Evolutionary conservation across 192 early-diverging fungal species (phyloP).

Genomic region (Backusella morwellensis): DNA sequence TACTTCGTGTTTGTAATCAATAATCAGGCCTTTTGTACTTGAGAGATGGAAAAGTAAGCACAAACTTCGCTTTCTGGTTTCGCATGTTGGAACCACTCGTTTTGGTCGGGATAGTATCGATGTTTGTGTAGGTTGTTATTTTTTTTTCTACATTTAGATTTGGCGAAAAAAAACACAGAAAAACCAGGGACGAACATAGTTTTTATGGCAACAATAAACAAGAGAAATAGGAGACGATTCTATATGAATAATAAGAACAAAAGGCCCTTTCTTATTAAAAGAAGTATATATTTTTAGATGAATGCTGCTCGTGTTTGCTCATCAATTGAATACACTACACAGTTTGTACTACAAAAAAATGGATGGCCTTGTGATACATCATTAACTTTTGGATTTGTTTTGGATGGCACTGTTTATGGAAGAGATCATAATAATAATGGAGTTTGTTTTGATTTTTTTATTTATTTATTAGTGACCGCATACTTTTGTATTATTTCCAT

Average conservation of each 20-base stretch:
- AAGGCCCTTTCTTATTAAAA: not conserved
- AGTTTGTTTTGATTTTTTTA: not conserved
- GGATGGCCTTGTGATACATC: not conserved
- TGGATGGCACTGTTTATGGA: constrained; percentile 5
- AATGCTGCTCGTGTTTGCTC: not conserved
- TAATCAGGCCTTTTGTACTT: not conserved
- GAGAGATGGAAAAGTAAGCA: not conserved
- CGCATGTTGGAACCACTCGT: not conserved
- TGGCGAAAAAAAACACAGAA: not conserved
- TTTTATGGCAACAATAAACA: not conserved
- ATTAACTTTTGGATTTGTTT: constrained; percentile 7
- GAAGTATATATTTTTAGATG: not conserved
- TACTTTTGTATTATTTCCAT: not conserved
- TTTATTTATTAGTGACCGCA: not conserved
- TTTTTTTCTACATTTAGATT: not conserved
- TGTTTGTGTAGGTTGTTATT: not conserved
- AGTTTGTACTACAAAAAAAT: not conserved
- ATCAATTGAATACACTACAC: not conserved
- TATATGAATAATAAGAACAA: not conserved
- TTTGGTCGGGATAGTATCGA: not conserved
- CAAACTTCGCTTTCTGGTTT: not conserved
- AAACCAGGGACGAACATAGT: not conserved
- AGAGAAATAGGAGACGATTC: not conserved
- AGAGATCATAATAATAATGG: not conserved
- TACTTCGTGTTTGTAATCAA: not conserved